These are phyloP conservation scores for Calamus simplicifolius DNA, from an alignment of 176 grass and related monocot species.

Conservation along the genomic window DNA sequence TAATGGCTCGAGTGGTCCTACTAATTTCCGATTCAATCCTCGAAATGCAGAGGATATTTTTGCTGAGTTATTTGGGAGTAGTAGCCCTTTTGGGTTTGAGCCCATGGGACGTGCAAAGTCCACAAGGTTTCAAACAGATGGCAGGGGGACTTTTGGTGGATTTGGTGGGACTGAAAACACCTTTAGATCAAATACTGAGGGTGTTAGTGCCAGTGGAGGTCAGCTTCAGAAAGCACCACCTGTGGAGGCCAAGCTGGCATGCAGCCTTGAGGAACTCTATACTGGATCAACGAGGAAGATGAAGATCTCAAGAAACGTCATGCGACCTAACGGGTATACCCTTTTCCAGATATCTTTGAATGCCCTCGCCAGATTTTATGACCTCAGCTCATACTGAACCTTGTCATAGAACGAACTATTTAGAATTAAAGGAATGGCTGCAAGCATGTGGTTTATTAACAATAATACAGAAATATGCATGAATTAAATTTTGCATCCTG, in stretches of 20 bases:
- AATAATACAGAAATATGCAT: too few species aligned
- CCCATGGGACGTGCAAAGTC: constrained; percentile 83
- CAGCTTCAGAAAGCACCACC: constrained; percentile 55
- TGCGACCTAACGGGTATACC: constrained; percentile 57
- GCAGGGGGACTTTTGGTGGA: constrained; percentile 81
- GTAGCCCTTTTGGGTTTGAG: constrained; percentile 64
- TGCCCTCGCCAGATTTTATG: too few species aligned
- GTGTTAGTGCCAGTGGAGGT: constrained; percentile 27
- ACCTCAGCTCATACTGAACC: too few species aligned
- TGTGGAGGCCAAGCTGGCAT: constrained; percentile 71
- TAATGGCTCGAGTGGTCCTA: constrained; percentile 19
- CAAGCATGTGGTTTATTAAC: too few species aligned
- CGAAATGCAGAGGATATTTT: constrained; percentile 84
- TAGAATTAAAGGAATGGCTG: too few species aligned
- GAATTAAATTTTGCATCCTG: too few species aligned
- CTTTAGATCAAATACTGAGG: constrained; percentile 45
- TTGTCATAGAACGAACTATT: too few species aligned
- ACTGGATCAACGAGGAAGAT: constrained; percentile 72
- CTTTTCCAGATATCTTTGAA: neutral
- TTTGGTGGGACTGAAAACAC: constrained; percentile 52
- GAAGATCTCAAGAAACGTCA: constrained; percentile 89
- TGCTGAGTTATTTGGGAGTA: constrained; percentile 37
- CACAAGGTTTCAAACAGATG: constrained; percentile 78
- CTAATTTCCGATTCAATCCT: constrained; percentile 59
- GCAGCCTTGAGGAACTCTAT: constrained; percentile 72